Conservation (phyloP, 306 rosid species). For the Ziziphus jujuba region DNA sequence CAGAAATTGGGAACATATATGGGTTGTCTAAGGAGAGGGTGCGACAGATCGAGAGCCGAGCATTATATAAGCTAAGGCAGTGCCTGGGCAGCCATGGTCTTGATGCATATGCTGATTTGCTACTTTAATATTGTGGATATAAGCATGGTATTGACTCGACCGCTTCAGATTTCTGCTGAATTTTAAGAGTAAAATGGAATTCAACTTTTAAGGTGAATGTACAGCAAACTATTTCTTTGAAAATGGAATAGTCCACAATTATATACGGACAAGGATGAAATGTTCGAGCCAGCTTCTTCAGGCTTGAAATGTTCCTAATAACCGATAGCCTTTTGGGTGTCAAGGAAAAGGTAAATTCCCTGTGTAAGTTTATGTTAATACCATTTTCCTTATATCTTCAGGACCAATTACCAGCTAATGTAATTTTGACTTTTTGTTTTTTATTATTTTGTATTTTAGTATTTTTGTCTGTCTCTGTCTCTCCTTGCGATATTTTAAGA, state of each 20-base stretch:
- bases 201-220: slow-evolving; percentile 20
- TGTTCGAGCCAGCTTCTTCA: not conserved
- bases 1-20: slow-evolving; percentile 55
- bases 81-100: slow-evolving; percentile 63
- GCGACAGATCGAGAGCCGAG: slow-evolving; percentile 61
- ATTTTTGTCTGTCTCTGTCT: too few relatives aligned
- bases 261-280: not conserved
- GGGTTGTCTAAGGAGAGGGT: slow-evolving; percentile 82
- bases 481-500: too few relatives aligned
- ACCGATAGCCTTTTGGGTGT: too few relatives aligned
- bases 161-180: slow-evolving; percentile 18
- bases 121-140: slow-evolving; percentile 37
- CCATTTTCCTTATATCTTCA: too few relatives aligned
- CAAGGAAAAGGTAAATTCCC: too few relatives aligned
- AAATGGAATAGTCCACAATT: not conserved
- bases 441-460: too few relatives aligned
- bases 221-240: slow-evolving; percentile 20
- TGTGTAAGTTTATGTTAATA: too few relatives aligned
- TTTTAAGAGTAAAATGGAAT: slow-evolving; percentile 19
- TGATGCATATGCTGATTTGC: slow-evolving; percentile 59
- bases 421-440: too few relatives aligned
- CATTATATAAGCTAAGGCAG: slow-evolving; percentile 67
- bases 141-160: slow-evolving; percentile 23
- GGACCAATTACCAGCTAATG: too few relatives aligned
- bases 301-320: too few relatives aligned